Evolutionary conservation across 208 protist species (phyloP).

Genomic region (Leishmania tarentolae): DNA sequence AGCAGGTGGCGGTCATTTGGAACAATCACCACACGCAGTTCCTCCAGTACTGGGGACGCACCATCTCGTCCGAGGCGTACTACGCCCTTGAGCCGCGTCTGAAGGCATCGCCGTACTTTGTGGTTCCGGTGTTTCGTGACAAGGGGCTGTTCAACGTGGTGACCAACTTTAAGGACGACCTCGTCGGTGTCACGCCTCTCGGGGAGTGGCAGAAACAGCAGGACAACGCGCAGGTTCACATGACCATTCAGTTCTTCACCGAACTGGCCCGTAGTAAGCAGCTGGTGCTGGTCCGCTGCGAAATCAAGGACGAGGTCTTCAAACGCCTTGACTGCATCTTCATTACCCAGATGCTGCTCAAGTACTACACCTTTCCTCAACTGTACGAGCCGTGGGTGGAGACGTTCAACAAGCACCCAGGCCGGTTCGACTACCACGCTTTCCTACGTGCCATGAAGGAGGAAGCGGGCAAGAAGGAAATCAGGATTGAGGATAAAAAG

Average conservation of each 20-base stretch:
- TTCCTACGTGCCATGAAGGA: slow-evolving; percentile 92
- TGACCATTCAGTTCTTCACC: slow-evolving; percentile 95
- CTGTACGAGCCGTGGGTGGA: slow-evolving; percentile 90
- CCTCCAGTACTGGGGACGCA: slow-evolving; percentile 90
- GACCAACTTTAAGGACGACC: slow-evolving; percentile 89
- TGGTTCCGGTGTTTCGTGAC: slow-evolving; percentile 89
- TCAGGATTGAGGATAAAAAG: slow-evolving; percentile 91
- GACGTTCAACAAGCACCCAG: slow-evolving; percentile 88
- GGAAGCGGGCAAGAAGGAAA: slow-evolving; percentile 83
- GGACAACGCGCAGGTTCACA: slow-evolving; percentile 82
- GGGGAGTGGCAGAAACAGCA: slow-evolving; percentile 92
- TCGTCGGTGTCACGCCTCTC: slow-evolving; percentile 85
- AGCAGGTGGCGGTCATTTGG: slow-evolving; percentile 86
- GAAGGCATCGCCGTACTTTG: slow-evolving; percentile 86
- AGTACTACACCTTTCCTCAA: slow-evolving; percentile 88
- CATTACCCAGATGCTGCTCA: slow-evolving; percentile 89
- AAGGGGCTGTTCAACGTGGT: slow-evolving; percentile 93
- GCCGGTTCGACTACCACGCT: slow-evolving; percentile 88
- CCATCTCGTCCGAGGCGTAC: slow-evolving; percentile 82
- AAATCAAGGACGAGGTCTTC: slow-evolving; percentile 93
- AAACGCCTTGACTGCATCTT: slow-evolving; percentile 89
- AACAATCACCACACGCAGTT: slow-evolving; percentile 89
- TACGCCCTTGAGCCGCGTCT: slow-evolving; percentile 83
- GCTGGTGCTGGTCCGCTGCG: slow-evolving; percentile 89
- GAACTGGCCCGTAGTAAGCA: slow-evolving; percentile 85